Conservation (phyloP, 1,139 yeast species). For the Diutina mesorugosa region DNA sequence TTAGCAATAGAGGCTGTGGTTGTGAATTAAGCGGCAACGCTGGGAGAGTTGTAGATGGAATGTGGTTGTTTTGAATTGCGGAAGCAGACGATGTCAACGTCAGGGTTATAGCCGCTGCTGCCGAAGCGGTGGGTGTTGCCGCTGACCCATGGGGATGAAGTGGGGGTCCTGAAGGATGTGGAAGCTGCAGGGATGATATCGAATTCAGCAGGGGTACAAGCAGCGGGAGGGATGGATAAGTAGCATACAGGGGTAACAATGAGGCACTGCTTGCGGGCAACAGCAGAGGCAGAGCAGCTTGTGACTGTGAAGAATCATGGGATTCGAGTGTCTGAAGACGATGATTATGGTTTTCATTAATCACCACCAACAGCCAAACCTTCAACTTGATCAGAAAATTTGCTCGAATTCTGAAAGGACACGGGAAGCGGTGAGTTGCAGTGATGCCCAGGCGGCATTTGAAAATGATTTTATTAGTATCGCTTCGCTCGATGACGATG, state of each 20-base stretch:
- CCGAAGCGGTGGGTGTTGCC: background rate
- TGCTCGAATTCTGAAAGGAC: conserved; percentile 64
- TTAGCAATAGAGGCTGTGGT: background rate
- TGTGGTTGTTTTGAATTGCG: background rate
- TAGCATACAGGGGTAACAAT: background rate
- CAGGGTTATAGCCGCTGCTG: background rate
- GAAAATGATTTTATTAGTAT: conserved; percentile 53
- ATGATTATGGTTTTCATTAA: conserved; percentile 41
- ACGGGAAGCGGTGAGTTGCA: conserved; percentile 9
- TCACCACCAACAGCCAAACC: conserved; percentile 49
- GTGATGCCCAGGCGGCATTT: conserved; percentile 28
- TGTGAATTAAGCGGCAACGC: background rate
- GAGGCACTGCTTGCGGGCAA: background rate
- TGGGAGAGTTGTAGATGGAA: background rate
- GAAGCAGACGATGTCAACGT: background rate
- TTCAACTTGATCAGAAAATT: conserved; percentile 44
- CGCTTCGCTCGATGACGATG: conserved; percentile 61
- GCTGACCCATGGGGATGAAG: background rate
- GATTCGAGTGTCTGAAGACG: background rate
- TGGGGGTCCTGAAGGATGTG: background rate
- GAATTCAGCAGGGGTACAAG: background rate
- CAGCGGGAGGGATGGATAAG: background rate
- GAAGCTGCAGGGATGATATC: background rate
- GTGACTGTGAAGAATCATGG: background rate
- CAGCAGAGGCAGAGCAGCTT: background rate